Percentiles rank a stretch among this genome's conserved stretches.
Evolutionary conservation across 306 rosid genomes (phyloP).

Genomic region (Herpetospermum pedunculosum): DNA sequence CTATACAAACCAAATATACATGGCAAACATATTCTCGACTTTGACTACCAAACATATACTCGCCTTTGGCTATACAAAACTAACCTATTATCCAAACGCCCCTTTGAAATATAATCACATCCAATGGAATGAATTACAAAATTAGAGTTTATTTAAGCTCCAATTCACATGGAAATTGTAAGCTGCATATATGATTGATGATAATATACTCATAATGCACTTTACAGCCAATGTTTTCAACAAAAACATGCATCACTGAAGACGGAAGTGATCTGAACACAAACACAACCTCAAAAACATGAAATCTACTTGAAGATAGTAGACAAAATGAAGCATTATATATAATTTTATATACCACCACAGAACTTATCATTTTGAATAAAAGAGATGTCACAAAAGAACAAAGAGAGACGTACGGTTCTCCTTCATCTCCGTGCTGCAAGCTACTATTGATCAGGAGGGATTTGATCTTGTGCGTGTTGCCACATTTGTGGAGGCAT

Average conservation of each 20-base stretch:
- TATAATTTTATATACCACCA: constrained; percentile 6
- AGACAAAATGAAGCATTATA: background rate
- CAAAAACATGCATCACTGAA: constrained; percentile 9
- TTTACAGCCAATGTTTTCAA: constrained; percentile 13
- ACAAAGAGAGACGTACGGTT: constrained; percentile 16
- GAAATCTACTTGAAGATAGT: background rate
- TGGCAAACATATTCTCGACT: background rate
- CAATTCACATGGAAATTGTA: background rate
- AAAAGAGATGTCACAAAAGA: background rate
- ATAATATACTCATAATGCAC: constrained; percentile 8
- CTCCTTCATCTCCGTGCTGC: constrained; percentile 3
- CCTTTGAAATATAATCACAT: background rate
- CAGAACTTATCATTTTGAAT: background rate
- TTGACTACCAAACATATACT: background rate
- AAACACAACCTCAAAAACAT: background rate
- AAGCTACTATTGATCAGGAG: constrained; percentile 37
- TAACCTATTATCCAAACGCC: background rate
- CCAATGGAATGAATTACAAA: background rate
- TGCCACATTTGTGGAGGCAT: constrained; percentile 56
- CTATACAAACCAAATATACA: background rate
- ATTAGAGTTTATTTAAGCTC: background rate
- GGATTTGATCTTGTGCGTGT: constrained; percentile 34
- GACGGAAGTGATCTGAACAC: background rate
- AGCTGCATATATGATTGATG: background rate
- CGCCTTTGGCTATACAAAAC: background rate